Evolutionary conservation across 2,329 filamentous ascomycete genomes (phyloP).

Genomic region (Teratosphaeria gauchensis): DNA sequence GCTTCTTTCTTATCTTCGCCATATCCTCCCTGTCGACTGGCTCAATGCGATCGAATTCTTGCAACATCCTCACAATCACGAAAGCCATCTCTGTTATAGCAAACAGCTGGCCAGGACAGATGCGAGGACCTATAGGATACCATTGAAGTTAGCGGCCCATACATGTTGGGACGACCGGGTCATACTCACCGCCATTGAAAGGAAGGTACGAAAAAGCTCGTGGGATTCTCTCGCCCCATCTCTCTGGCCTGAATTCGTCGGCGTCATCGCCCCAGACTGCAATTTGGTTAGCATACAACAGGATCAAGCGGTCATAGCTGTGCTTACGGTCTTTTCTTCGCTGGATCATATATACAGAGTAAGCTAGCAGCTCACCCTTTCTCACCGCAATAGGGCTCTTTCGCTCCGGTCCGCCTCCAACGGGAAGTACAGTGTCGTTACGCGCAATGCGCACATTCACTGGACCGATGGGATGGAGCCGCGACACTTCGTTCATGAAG

Average conservation of each 20-base stretch:
- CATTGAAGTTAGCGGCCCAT: neutral
- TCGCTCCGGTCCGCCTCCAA: conserved; percentile 41
- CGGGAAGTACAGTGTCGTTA: conserved; percentile 42
- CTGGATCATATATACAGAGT: conserved; percentile 41
- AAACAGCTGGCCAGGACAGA: conserved; percentile 39
- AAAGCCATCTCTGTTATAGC: conserved; percentile 37
- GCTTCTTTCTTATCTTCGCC: conserved; percentile 11
- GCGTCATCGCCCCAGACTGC: conserved; percentile 40
- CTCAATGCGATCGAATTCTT: conserved; percentile 27
- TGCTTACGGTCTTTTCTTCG: conserved; percentile 31
- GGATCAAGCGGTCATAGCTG: neutral
- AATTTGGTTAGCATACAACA: neutral
- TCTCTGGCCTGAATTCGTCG: conserved; percentile 38
- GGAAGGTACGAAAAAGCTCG: conserved; percentile 9
- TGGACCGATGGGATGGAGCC: conserved; percentile 47
- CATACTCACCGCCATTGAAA: neutral
- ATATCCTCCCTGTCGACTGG: conserved; percentile 7
- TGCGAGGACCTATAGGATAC: conserved; percentile 12
- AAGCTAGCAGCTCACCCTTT: conserved; percentile 37
- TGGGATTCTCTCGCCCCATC: conserved; percentile 28
- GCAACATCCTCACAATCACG: conserved; percentile 33
- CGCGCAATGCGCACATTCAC: conserved; percentile 42
- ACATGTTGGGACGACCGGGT: neutral
- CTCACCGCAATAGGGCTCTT: conserved; percentile 40
- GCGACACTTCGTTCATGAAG: conserved; percentile 55